Base-by-base conservation (phyloP, 805 yeast genomes). In the Blastobotrys mokoenaii region DNA sequence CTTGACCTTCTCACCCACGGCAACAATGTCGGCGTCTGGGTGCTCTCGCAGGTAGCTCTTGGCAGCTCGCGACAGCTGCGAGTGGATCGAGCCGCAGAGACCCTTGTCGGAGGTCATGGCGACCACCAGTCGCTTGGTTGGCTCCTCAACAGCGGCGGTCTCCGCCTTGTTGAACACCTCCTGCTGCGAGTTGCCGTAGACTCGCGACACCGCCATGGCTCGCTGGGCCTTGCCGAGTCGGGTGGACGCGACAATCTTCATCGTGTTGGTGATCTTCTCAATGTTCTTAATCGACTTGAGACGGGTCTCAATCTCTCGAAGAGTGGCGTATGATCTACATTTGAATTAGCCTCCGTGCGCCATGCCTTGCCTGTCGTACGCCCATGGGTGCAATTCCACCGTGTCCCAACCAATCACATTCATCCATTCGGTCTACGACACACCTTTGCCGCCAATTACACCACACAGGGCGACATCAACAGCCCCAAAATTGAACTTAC, bases 241-340 rank as follows among this genome's bases (percentile, higher is more conserved):
- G 59, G 98, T 93, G 36, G 97, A 90, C 36, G 98, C 98, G 62
- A 93, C 98, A 71, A 93, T 83, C 77, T 89, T 93, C 97, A 93
- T 93, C 70, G 98, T 93, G 74, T 93, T 93, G 73, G 98, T 93
- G 74, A 93, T 93, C 77, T 93, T 93, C 74, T 93, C 97, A 69
- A 93, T 90, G 79, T 93, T 93, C 77, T 90, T 93, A 69, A 93
- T 93, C 55, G 97, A 87, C 76, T 93, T 93, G 66, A 93, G 80
- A 76, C 98, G 94, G 70, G 79, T 84, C 76, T 93, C 98, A 64
- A 93, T 94, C 72, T 93, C 98, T 75, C 97, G 90, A 67, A 93
- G 78, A 59, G 98, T 93, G 63, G 98, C 98, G 76, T 87, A 90
- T 76, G 81, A 82, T 83, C 96, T 85, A 53, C 16, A 30, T 29